Conservation (phyloP, 257 asterid species). For the Gynochthodes officinalis region DNA sequence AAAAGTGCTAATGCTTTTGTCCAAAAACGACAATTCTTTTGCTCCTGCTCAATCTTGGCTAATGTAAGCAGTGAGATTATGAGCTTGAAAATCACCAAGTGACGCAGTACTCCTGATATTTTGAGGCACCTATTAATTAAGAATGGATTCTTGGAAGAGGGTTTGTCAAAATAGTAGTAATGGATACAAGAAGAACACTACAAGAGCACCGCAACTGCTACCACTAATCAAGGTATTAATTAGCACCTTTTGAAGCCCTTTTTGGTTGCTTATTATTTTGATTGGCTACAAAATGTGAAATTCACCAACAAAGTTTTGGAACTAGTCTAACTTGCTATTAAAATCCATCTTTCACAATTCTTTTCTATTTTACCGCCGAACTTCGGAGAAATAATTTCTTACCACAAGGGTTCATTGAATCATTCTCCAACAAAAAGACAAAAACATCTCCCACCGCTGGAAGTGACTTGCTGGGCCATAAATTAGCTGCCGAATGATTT, state of each 20-base stretch:
- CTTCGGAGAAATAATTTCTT: background rate
- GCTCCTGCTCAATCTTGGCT: constrained; percentile 23
- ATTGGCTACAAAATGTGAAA: background rate
- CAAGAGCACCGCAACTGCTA: constrained; percentile 60
- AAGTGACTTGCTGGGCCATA: no score
- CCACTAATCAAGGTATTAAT: constrained; percentile 22
- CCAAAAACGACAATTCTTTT: background rate
- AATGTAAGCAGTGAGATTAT: constrained; percentile 41
- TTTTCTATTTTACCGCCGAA: background rate
- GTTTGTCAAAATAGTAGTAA: constrained; percentile 30
- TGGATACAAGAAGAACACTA: constrained; percentile 45
- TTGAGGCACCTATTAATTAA: constrained; percentile 12
- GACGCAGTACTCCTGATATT: background rate
- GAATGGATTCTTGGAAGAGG: constrained; percentile 12
- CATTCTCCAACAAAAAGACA: no score
- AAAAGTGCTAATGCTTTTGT: constrained; percentile 17
- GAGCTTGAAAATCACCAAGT: background rate
- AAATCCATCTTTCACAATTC: no score
- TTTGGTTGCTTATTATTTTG: background rate
- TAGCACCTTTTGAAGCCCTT: background rate
- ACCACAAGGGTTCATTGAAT: no score
- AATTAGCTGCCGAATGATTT: no score
- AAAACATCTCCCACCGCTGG: no score
- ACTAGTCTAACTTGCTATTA: no score
- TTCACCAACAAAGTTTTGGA: background rate